phyloP scores from a whole-genome alignment of 495 filamentous ascomycete species.

The Cryomyces antarcticus region DNA sequence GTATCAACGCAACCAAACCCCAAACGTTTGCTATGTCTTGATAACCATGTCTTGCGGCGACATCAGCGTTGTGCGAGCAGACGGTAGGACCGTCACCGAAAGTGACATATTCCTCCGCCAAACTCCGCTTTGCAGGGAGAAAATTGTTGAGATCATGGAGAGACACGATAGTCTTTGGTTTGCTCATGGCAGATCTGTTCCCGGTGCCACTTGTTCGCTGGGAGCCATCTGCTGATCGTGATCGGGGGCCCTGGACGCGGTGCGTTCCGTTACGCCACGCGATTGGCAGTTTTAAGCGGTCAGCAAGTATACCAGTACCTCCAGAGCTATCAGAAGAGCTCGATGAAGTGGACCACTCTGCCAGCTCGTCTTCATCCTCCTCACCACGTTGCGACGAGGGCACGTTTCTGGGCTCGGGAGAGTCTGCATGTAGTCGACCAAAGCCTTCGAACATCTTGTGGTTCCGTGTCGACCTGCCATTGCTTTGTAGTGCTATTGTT shows the following conservation, averaged over 20 bases:
- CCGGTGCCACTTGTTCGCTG: no score
- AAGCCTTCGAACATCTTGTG: slow-evolving; percentile 71
- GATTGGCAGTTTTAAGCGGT: slow-evolving; percentile 28
- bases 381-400: slow-evolving; percentile 8
- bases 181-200: no score
- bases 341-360: slow-evolving; percentile 33
- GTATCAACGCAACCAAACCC: slow-evolving; percentile 55
- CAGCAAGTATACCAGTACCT: slow-evolving; percentile 27
- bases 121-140: slow-evolving; percentile 52
- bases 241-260: no score
- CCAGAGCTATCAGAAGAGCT: slow-evolving; percentile 37
- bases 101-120: slow-evolving; percentile 65
- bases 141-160: slow-evolving; percentile 27
- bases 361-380: slow-evolving; percentile 26
- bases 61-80: slow-evolving; percentile 60
- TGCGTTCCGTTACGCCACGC: slow-evolving; percentile 26
- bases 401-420: slow-evolving; percentile 6
- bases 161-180: no score
- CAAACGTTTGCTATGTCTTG: slow-evolving; percentile 65
- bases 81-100: slow-evolving; percentile 61
- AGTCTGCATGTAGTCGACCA: slow-evolving; percentile 49
- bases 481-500: slow-evolving; percentile 26
- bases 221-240: no score
- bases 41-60: slow-evolving; percentile 54
- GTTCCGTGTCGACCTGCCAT: slow-evolving; percentile 35